phyloP scores from a whole-genome alignment of 1,139 yeast species.

The Sugiyamaella pinicola region DNA sequence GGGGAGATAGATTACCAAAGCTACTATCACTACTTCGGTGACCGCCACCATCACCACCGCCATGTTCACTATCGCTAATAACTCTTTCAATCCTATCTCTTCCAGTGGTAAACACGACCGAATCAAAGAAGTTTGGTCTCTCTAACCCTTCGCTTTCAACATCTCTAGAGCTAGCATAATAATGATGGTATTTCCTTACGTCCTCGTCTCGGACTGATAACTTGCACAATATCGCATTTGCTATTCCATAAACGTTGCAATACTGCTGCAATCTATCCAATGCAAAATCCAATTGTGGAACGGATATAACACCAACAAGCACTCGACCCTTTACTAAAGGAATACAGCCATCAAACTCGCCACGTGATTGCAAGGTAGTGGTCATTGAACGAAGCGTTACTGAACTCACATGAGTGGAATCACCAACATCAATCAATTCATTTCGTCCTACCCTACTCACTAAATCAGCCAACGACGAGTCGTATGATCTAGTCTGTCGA shows the following conservation, averaged over 20 bases:
- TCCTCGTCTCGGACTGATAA: constrained; percentile 30
- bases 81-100: background rate
- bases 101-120: constrained; percentile 7
- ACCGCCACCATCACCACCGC: background rate
- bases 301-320: constrained; percentile 55
- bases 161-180: constrained; percentile 24
- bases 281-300: constrained; percentile 56
- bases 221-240: constrained; percentile 28
- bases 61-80: too few relatives aligned
- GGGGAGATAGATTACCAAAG: constrained; percentile 6
- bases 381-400: constrained; percentile 45
- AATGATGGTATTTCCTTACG: constrained; percentile 29
- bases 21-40: background rate
- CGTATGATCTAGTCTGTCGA: constrained; percentile 42
- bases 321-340: constrained; percentile 45
- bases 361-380: constrained; percentile 45
- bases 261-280: constrained; percentile 49
- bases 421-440: constrained; percentile 46
- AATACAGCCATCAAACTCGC: constrained; percentile 58
- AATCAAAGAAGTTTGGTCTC: background rate
- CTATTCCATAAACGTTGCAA: constrained; percentile 32
- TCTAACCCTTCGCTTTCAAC: background rate
- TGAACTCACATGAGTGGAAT: constrained; percentile 46
- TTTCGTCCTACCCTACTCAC: constrained; percentile 40
- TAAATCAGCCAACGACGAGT: constrained; percentile 50